A percentile compares a stretch with the other conserved stretches of the same genome.
Evolutionary conservation across 2,329 filamentous ascomycete species (phyloP).

Genomic region (Cladorrhinum sp.): DNA sequence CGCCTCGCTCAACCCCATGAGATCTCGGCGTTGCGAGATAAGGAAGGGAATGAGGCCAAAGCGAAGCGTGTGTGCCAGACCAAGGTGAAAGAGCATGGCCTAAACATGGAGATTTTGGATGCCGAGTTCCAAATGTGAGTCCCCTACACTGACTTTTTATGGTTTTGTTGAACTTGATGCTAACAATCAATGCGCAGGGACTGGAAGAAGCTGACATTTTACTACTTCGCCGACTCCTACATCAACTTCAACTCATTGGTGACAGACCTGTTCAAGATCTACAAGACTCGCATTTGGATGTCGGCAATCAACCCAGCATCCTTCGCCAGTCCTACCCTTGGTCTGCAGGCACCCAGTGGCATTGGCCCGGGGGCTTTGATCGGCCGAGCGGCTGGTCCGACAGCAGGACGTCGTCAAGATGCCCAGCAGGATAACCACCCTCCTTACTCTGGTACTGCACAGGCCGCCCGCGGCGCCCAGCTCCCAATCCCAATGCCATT

Average conservation of each 20-base stretch:
- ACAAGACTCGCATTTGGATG: slow-evolving; percentile 99
- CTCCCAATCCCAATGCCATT: slow-evolving; percentile 42
- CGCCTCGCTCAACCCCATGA: slow-evolving; percentile 89
- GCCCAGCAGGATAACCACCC: slow-evolving; percentile 41
- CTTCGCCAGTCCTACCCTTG: slow-evolving; percentile 75
- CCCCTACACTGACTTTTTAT: not conserved
- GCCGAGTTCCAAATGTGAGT: slow-evolving; percentile 97
- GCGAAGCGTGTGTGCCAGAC: slow-evolving; percentile 95
- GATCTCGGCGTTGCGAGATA: slow-evolving; percentile 82
- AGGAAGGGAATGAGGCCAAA: slow-evolving; percentile 96
- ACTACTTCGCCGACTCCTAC: slow-evolving; percentile 96
- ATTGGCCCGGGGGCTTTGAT: slow-evolving; percentile 65
- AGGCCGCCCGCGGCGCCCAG: slow-evolving; percentile 42
- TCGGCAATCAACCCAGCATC: slow-evolving; percentile 97
- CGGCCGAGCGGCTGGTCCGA: slow-evolving; percentile 43
- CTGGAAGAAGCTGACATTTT: slow-evolving; percentile 98
- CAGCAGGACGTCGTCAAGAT: slow-evolving; percentile 49
- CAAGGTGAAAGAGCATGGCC: slow-evolving; percentile 88
- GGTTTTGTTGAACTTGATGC: not conserved
- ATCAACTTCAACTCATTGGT: slow-evolving; percentile 99
- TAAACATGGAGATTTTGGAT: slow-evolving; percentile 98
- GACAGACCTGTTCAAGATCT: slow-evolving; percentile 97
- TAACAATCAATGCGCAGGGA: slow-evolving; percentile 60
- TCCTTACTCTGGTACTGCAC: slow-evolving; percentile 37
- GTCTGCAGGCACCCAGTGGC: slow-evolving; percentile 66